Percentiles rank a stretch among this genome's conserved stretches.
Conservation (phyloP, 495 filamentous ascomycete genomes). For the Hypoxylon lenormandii region DNA sequence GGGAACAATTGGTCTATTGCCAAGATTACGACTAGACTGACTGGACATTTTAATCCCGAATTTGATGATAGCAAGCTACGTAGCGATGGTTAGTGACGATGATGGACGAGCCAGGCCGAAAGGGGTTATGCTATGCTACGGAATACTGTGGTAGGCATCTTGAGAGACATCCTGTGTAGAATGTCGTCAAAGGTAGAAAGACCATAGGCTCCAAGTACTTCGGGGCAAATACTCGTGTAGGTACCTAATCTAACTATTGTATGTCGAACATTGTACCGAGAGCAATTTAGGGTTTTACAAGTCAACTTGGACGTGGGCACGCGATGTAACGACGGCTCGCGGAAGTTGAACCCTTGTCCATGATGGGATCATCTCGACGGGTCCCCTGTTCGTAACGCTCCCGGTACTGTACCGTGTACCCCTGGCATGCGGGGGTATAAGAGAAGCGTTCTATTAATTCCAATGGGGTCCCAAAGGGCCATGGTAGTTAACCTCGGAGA, state of each 20-base stretch:
- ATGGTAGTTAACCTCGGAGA: constrained; percentile 38
- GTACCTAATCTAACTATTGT: constrained; percentile 5
- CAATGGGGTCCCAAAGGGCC: constrained; percentile 15
- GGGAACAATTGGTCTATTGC: constrained; percentile 11
- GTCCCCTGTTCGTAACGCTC: constrained; percentile 37
- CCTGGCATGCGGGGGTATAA: constrained; percentile 46
- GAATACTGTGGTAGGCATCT: no score
- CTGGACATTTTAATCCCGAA: constrained; percentile 24
- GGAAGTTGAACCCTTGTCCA: constrained; percentile 47
- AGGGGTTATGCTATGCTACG: no score
- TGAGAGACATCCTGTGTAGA: no score
- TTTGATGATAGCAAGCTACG: constrained; percentile 11
- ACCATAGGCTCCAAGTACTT: constrained; percentile 4
- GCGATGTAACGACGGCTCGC: constrained; percentile 49
- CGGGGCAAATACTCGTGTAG: constrained; percentile 7
- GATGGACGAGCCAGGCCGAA: constrained; percentile 1
- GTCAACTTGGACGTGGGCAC: constrained; percentile 25
- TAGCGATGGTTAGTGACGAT: background rate
- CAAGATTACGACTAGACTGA: constrained; percentile 31
- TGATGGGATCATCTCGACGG: constrained; percentile 44
- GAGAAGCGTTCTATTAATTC: constrained; percentile 28
- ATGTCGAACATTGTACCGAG: constrained; percentile 12
- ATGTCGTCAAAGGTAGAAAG: background rate
- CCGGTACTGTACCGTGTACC: constrained; percentile 36
- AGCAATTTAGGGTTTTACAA: constrained; percentile 23